Evolutionary conservation across 257 asterid genomes (phyloP).

Genomic region (Nicotiana obtusifolia): DNA sequence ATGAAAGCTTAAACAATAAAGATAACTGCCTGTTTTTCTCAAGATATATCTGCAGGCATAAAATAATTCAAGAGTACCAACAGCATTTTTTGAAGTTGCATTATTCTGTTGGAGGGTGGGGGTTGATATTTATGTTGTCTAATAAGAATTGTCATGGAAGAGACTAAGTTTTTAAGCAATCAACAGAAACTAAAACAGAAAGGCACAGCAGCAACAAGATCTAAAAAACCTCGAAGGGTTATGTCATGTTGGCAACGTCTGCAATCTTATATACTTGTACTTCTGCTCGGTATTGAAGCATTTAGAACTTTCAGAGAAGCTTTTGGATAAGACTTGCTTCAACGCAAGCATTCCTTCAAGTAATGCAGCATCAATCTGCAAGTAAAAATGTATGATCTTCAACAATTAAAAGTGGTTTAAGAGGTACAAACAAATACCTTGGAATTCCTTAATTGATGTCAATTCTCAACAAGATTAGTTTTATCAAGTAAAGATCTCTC

Average conservation of each 20-base stretch:
- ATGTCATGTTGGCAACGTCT: constrained; percentile 58
- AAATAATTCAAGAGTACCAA: background rate
- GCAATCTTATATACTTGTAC: constrained; percentile 73
- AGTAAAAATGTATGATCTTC: background rate
- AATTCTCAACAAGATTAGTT: background rate
- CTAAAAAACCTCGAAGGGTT: background rate
- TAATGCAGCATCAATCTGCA: constrained; percentile 74
- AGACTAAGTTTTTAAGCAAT: background rate
- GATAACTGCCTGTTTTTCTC: background rate
- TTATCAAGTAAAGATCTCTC: background rate
- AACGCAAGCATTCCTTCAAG: constrained; percentile 68
- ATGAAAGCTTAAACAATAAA: background rate
- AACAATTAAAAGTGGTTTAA: background rate
- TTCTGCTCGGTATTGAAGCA: constrained; percentile 74
- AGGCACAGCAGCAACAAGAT: background rate
- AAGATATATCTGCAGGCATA: background rate
- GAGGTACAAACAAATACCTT: background rate
- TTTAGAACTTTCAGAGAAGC: constrained; percentile 63
- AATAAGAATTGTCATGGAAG: background rate
- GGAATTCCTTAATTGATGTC: background rate
- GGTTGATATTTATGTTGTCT: background rate
- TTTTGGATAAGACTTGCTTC: constrained; percentile 58
- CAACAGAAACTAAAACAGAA: background rate
- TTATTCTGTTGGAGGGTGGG: background rate
- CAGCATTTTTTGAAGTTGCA: background rate